Conservation (phyloP, 345 rosid species). For the Acer saccharum region DNA sequence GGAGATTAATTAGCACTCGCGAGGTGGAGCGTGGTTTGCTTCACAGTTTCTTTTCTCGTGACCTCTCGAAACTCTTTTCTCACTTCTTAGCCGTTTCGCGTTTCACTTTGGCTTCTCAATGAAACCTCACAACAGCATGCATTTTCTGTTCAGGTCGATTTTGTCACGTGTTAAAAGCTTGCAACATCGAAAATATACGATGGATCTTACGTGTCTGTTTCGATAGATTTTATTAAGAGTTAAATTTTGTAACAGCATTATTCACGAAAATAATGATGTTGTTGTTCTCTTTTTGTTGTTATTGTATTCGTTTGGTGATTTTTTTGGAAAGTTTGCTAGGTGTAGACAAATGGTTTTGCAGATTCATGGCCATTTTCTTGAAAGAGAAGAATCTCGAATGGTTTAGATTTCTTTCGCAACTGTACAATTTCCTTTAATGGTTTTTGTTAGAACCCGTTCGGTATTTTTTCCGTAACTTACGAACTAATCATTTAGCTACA, state of each 20-base stretch:
- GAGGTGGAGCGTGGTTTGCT: background rate
- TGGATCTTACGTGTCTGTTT: no score
- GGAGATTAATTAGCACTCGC: constrained; percentile 3
- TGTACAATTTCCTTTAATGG: background rate
- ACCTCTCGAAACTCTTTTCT: background rate
- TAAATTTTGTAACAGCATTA: background rate
- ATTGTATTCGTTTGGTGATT: no score
- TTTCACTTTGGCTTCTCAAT: background rate
- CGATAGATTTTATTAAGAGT: no score
- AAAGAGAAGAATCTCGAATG: background rate
- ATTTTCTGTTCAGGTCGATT: no score
- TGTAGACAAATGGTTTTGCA: no score
- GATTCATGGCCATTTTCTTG: background rate
- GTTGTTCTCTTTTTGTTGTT: background rate
- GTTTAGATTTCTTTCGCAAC: background rate
- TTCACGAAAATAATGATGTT: no score
- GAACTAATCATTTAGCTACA: no score
- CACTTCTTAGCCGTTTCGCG: constrained; percentile 13
- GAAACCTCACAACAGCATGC: background rate
- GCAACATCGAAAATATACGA: no score
- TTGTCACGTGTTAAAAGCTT: no score
- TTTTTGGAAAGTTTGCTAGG: no score
- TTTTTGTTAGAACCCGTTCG: background rate
- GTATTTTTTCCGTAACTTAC: background rate
- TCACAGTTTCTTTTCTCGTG: constrained; percentile 17